These are phyloP conservation scores for Trypanosoma theileri DNA, from an alignment of 208 protist genomes.

Conservation along the genomic window DNA sequence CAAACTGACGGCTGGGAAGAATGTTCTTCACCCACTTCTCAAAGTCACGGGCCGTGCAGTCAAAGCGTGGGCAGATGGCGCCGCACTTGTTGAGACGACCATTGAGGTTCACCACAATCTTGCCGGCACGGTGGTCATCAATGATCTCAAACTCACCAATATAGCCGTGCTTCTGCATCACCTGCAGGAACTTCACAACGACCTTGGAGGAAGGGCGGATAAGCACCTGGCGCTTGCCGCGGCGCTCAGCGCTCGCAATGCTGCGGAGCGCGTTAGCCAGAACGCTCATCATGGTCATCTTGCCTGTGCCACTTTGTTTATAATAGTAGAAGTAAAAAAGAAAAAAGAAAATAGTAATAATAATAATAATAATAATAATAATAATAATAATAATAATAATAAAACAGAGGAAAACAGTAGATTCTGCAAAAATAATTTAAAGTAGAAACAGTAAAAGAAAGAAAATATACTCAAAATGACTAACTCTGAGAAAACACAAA, in stretches of 20 bases:
- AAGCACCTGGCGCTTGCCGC: slow-evolving; percentile 99
- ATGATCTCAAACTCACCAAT: slow-evolving; percentile 99
- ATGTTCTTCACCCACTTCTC: slow-evolving; percentile 99
- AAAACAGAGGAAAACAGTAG: background rate
- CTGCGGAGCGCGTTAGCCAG: slow-evolving; percentile 98
- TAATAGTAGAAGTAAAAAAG: too few relatives aligned
- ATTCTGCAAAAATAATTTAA: background rate
- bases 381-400: background rate
- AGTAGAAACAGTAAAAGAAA: slow-evolving; percentile 15
- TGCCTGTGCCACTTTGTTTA: slow-evolving; percentile 24
- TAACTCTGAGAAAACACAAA: slow-evolving; percentile 8
- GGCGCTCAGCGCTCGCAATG: slow-evolving; percentile 99
- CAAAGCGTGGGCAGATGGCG: slow-evolving; percentile 99
- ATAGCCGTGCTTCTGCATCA: slow-evolving; percentile 99
- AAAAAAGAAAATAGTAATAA: background rate
- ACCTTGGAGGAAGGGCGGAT: slow-evolving; percentile 99
- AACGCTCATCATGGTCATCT: slow-evolving; percentile 99
- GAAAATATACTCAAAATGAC: slow-evolving; percentile 5
- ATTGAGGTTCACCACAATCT: slow-evolving; percentile 99
- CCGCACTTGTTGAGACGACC: slow-evolving; percentile 99
- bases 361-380: background rate
- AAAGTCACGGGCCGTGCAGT: slow-evolving; percentile 95
- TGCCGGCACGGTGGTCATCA: slow-evolving; percentile 99
- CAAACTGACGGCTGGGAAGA: slow-evolving; percentile 99
- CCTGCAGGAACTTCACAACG: slow-evolving; percentile 99